These are phyloP conservation scores for Acorus calamus DNA, from an alignment of 106 monocot species.

Conservation along the genomic window DNA sequence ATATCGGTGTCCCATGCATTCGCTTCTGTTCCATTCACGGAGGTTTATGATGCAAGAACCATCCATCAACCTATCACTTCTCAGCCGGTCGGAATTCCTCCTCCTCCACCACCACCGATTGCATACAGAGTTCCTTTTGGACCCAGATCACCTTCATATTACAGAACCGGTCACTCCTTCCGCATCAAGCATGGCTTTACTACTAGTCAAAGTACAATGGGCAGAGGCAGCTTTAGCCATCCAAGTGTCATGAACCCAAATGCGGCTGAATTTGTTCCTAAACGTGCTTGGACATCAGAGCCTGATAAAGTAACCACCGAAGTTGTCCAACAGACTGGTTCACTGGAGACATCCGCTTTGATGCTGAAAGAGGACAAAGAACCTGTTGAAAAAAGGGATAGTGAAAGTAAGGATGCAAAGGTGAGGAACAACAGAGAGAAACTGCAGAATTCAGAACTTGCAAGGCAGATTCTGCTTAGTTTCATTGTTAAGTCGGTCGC, in stretches of 20 bases:
- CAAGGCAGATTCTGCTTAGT: conserved; percentile 74
- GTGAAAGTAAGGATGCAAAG: conserved; percentile 16
- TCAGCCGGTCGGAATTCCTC: conserved; percentile 23
- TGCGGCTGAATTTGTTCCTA: conserved; percentile 84
- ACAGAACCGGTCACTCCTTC: conserved; percentile 43
- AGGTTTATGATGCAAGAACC: conserved; percentile 21
- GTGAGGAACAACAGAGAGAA: conserved; percentile 22
- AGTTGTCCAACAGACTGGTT: neutral
- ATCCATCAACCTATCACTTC: conserved; percentile 15
- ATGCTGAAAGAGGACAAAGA: conserved; percentile 13
- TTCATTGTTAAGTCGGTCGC: conserved; percentile 77
- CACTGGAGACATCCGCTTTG: conserved; percentile 1
- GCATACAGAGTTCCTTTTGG: conserved; percentile 57
- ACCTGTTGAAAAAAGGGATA: conserved; percentile 12
- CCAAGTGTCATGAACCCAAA: conserved; percentile 76
- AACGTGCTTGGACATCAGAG: conserved; percentile 34
- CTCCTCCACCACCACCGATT: conserved; percentile 24
- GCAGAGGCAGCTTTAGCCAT: conserved; percentile 12
- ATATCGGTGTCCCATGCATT: conserved; percentile 49
- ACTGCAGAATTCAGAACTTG: conserved; percentile 50
- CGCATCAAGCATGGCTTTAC: conserved; percentile 34
- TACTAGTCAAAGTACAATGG: conserved; percentile 14
- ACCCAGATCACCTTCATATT: conserved; percentile 57
- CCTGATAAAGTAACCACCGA: conserved; percentile 4
- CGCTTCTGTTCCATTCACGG: conserved; percentile 27